These are phyloP conservation scores for Pigoraptor vietnamica DNA, from an alignment of 78 protist species.

Conservation along the genomic window DNA sequence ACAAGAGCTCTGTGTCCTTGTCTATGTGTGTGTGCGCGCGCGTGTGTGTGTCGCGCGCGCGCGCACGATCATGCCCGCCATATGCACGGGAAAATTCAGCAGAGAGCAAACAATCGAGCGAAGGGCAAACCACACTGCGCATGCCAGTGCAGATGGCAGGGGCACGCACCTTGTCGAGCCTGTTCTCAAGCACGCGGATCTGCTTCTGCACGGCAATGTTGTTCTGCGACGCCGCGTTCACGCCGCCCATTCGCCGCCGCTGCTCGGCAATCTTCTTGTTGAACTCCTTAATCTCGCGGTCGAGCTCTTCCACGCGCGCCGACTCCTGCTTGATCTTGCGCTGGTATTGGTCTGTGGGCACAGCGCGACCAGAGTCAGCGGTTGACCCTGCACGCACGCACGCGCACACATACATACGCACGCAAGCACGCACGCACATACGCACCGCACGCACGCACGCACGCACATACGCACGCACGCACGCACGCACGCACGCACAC, in stretches of 20 bases:
- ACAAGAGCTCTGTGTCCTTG: not conserved
- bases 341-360: not conserved
- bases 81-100: not conserved
- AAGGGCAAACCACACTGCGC: not conserved
- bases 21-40: not conserved
- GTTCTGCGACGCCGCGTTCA: conserved; percentile 13
- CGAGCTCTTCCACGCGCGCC: not conserved
- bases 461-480: not conserved
- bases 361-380: no score
- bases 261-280: not conserved
- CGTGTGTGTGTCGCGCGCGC: not conserved
- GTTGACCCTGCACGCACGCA: not conserved
- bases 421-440: no score
- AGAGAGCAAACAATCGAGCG: not conserved
- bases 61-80: not conserved
- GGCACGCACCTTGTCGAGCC: conserved; percentile 29
- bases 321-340: not conserved
- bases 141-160: not conserved
- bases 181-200: conserved; percentile 52
- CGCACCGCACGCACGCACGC: not conserved
- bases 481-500: not conserved
- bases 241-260: conserved; percentile 52
- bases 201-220: conserved; percentile 14
- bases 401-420: not conserved
- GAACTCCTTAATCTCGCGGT: not conserved